These are phyloP conservation scores for Pichia sporocuriosa DNA, from an alignment of 805 yeast genomes.

Conservation along the genomic window DNA sequence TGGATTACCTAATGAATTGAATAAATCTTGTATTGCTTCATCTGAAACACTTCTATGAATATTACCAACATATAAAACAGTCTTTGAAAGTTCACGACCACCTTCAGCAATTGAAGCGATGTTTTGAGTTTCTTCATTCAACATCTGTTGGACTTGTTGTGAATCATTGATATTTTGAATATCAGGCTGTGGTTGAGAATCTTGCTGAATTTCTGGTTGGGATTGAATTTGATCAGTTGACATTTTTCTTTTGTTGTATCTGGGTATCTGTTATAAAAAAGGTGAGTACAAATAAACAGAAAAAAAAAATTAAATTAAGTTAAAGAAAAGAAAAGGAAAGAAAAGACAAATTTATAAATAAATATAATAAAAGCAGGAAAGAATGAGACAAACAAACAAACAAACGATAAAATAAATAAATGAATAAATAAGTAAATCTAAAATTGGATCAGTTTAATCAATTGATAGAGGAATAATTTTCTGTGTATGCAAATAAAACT, in stretches of 20 bases:
- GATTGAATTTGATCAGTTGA: constrained; percentile 8
- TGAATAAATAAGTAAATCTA: not conserved
- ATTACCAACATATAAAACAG: constrained; percentile 72
- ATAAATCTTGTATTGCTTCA: constrained; percentile 52
- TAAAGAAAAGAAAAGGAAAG: not conserved
- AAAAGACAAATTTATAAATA: not conserved
- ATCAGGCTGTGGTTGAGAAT: not conserved
- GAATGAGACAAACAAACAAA: no score
- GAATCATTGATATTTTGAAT: not conserved
- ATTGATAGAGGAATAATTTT: no score
- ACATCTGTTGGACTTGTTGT: not conserved
- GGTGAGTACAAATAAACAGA: not conserved
- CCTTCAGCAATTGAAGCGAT: constrained; percentile 33
- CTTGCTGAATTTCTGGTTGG: not conserved
- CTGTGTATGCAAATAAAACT: no score
- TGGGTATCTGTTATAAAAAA: not conserved
- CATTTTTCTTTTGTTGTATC: constrained; percentile 3
- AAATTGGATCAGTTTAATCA: no score
- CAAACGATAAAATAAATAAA: not conserved
- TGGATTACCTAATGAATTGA: constrained; percentile 47
- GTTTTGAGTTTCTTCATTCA: not conserved
- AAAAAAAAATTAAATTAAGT: no score
- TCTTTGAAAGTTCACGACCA: constrained; percentile 72
- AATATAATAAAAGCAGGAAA: constrained; percentile 22
- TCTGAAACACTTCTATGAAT: constrained; percentile 61